A percentile compares a stretch with the other conserved stretches of the same genome.
These are phyloP conservation scores for Porcisia deanei DNA, from an alignment of 208 protist species.

Conservation along the genomic window DNA sequence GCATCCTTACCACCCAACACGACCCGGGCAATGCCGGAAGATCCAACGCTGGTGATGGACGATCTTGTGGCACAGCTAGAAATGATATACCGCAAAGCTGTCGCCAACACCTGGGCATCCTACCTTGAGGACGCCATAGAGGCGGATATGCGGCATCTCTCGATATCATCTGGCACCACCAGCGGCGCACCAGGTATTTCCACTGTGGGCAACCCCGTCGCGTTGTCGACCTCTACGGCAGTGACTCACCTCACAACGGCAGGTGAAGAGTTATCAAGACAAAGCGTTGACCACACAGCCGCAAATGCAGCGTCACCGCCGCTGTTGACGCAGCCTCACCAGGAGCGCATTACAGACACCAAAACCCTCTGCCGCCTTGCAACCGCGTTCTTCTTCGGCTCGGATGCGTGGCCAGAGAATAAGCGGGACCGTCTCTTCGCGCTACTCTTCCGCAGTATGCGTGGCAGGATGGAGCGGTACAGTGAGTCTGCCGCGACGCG, in stretches of 20 bases:
- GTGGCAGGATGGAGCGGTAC: slow-evolving; percentile 27
- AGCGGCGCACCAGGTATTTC: not conserved
- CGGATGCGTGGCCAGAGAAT: slow-evolving; percentile 37
- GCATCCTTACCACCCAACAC: slow-evolving; percentile 5
- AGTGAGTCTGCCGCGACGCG: slow-evolving; percentile 35
- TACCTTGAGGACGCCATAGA: slow-evolving; percentile 56
- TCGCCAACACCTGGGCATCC: slow-evolving; percentile 54
- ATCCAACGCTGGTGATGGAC: slow-evolving; percentile 49
- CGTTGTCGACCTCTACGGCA: not conserved
- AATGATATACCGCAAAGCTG: slow-evolving; percentile 45
- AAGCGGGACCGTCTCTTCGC: slow-evolving; percentile 34
- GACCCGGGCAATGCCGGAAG: slow-evolving; percentile 22
- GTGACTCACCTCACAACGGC: not conserved
- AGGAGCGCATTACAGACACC: slow-evolving; percentile 24
- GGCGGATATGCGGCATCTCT: slow-evolving; percentile 12
- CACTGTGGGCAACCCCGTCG: not conserved
- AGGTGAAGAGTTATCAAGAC: not conserved
- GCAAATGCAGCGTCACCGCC: not conserved
- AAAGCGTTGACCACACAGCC: not conserved
- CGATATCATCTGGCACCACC: not conserved
- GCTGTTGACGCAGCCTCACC: not conserved
- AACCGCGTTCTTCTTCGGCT: slow-evolving; percentile 73
- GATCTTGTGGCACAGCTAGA: slow-evolving; percentile 67
- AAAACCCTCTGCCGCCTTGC: slow-evolving; percentile 56
- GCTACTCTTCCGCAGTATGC: slow-evolving; percentile 40